Evolutionary conservation across 768 basidiomycete species (phyloP), one percentile per base, ranked within the genome.

Genomic region (Chalciporus chontae): DNA sequence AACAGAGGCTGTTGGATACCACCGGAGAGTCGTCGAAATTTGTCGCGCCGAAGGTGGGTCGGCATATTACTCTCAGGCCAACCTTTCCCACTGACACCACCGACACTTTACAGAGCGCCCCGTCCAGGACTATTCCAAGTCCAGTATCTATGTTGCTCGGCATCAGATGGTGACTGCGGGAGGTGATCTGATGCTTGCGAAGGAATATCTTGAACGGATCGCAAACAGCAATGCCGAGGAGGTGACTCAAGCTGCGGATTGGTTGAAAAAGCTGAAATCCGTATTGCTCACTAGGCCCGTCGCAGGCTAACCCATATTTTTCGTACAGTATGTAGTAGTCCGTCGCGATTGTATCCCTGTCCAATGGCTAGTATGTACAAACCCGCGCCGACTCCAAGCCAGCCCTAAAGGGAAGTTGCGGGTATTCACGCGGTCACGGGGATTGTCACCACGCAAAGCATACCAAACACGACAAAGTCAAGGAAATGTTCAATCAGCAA

Each of bases 151-250:
- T 56, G 84, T 94, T 29, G 93, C 93, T 14, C 84, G 87, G 50
- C 83, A 87, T 59, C 82, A 93, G 55, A 76, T 91, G 65, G 67
- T 73, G 43, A 74, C 75, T 34, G 72, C 81, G 40, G 75, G 79
- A 45, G 83, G 84, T 21, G 80, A 90, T 66, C 62, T 90, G n/a
- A 58, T 66, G 27, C 71, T 93, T 52, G 91, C 93, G 13, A 77
- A 75, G 58, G 79, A 83, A 43, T 88, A 85, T 65, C 73, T 93
- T 26, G 82, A 90, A 51, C 75, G 74, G 42, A 81, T 96, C 23
- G 83, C 88, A 4, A 69, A 69, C 40, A 92, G 87, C 60, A 93
- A 94, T 68, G 81, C 81, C 10, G 89, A 91, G 60, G 90, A 94
- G 58, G 87, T 88, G 15, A 78, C 77, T 11, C 77, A 76, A 47